A percentile compares a stretch with the other conserved stretches of the same genome.
These are phyloP conservation scores for Wallemia hederae DNA, from an alignment of 1,284 basidiomycete species.

Conservation along the genomic window DNA sequence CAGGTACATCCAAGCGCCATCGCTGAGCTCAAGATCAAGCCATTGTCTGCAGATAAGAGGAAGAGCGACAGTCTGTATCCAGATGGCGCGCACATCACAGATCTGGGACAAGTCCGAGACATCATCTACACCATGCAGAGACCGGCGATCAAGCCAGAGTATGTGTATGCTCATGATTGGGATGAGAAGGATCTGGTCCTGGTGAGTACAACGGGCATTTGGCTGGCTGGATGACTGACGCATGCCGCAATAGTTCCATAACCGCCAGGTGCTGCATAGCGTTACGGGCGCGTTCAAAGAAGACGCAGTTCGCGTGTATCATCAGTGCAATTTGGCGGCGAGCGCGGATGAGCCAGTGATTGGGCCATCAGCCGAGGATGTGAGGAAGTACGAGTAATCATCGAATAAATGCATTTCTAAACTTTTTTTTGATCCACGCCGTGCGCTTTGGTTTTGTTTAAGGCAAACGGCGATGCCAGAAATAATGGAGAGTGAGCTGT, in stretches of 20 bases:
- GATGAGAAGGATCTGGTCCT: conserved; percentile 31
- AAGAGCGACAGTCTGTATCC: conserved; percentile 32
- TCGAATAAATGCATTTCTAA: neutral
- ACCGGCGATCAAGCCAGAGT: conserved; percentile 38
- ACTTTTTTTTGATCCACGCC: neutral
- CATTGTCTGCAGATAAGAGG: conserved; percentile 24
- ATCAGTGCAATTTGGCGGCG: conserved; percentile 14
- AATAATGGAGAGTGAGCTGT: too few relatives aligned
- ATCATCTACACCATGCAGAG: conserved; percentile 48
- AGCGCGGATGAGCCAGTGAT: conserved; percentile 5
- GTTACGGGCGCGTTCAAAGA: conserved; percentile 12
- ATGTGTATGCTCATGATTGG: conserved; percentile 25
- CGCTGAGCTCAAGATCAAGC: conserved; percentile 27
- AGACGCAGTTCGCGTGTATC: neutral
- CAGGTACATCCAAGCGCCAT: conserved; percentile 25
- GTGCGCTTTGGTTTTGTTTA: neutral
- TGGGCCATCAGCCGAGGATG: conserved; percentile 10
- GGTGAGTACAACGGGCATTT: neutral
- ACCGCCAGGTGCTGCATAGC: conserved; percentile 15
- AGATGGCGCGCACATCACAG: conserved; percentile 36
- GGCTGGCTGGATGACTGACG: neutral
- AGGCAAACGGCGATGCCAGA: neutral
- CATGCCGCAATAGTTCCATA: conserved; percentile 11
- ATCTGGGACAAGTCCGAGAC: conserved; percentile 38
- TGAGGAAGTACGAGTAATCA: conserved; percentile 7